Conservation (phyloP, 192 early-diverging fungal species). For the Coemansia sp. region DNA sequence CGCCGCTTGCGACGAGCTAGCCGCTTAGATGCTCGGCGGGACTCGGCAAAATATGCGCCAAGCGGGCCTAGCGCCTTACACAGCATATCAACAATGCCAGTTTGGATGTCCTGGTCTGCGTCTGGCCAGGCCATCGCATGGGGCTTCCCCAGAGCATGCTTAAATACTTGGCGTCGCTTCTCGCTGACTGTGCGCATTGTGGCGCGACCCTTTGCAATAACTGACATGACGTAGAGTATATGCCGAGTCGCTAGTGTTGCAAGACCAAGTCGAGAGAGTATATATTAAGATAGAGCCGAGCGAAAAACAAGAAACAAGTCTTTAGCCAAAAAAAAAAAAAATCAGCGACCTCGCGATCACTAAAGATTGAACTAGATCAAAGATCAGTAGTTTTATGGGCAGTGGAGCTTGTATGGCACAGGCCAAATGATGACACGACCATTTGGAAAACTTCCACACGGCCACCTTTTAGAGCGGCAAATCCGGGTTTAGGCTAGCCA, state of each 20-base stretch:
- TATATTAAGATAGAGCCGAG: too few relatives aligned
- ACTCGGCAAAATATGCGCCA: constrained; percentile 25
- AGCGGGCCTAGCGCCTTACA: constrained; percentile 36
- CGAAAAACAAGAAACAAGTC: too few relatives aligned
- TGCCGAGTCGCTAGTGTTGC: too few relatives aligned
- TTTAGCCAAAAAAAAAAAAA: too few relatives aligned
- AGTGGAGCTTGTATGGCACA: too few relatives aligned
- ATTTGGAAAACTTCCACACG: too few relatives aligned
- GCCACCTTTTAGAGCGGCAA: too few relatives aligned
- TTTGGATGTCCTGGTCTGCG: constrained; percentile 6
- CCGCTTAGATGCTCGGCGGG: constrained; percentile 29
- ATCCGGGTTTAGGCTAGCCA: too few relatives aligned
- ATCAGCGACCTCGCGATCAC: too few relatives aligned
- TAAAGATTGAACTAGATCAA: neutral
- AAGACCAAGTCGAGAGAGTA: too few relatives aligned
- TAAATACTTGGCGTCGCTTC: constrained; percentile 41
- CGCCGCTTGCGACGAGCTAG: constrained; percentile 11
- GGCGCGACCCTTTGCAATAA: constrained; percentile 6
- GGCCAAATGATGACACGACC: too few relatives aligned
- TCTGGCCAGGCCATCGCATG: constrained; percentile 42
- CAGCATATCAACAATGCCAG: constrained; percentile 18
- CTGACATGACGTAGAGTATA: constrained; percentile 13
- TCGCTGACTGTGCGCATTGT: constrained; percentile 26
- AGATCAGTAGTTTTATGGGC: neutral
- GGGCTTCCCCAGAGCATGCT: constrained; percentile 48